Percentiles rank a stretch among this genome's conserved stretches.
Conservation (phyloP, 2,329 filamentous ascomycete species). For the Chaetomium olivaceum region DNA sequence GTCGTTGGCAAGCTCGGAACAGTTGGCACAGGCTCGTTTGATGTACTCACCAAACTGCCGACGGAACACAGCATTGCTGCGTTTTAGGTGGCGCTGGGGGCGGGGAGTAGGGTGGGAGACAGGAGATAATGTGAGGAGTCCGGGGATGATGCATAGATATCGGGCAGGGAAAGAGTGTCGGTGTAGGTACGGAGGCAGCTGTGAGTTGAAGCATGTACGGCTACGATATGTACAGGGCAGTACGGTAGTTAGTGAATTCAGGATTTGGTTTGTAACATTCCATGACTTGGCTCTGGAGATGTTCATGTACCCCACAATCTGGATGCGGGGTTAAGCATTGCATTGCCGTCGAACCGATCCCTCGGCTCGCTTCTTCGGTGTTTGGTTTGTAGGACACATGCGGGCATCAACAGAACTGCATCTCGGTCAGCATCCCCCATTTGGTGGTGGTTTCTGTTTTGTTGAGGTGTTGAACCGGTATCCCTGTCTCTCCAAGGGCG, state of each 20-base stretch:
- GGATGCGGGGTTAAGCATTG: slow-evolving; percentile 14
- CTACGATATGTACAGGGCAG: neutral
- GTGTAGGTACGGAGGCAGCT: neutral
- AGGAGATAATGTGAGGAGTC: neutral
- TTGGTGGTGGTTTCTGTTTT: slow-evolving; percentile 2
- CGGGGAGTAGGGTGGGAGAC: neutral
- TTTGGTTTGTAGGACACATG: neutral
- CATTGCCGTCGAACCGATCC: neutral
- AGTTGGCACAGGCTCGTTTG: slow-evolving; percentile 88
- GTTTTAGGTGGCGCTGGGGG: slow-evolving; percentile 19
- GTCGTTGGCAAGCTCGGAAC: slow-evolving; percentile 81
- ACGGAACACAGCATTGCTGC: slow-evolving; percentile 45
- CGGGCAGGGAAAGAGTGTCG: neutral
- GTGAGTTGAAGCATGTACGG: slow-evolving; percentile 7
- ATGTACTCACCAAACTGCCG: slow-evolving; percentile 70
- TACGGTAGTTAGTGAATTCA: slow-evolving; percentile 8
- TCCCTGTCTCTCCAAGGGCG: slow-evolving; percentile 1
- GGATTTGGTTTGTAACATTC: neutral
- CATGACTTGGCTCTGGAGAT: neutral
- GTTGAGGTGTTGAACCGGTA: slow-evolving; percentile 4
- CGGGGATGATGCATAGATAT: neutral
- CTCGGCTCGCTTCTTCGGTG: slow-evolving; percentile 17
- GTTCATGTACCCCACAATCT: slow-evolving; percentile 1
- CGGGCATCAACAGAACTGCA: neutral
- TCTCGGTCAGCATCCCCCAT: neutral